Evolutionary conservation across 805 yeast species (phyloP).

Genomic region (Phaffomyces thermotolerans): DNA sequence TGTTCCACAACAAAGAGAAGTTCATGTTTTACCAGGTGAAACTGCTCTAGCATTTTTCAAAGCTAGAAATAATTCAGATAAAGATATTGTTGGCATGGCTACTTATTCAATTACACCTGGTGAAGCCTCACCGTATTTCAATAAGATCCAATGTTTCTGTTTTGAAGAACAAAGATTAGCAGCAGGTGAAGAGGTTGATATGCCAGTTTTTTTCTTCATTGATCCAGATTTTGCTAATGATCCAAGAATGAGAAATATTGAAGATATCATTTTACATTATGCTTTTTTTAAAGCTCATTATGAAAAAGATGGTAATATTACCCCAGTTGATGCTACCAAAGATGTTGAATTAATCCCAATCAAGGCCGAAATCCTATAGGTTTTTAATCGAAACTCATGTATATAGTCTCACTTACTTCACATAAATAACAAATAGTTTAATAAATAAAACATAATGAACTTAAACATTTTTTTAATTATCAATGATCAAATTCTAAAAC

Average conservation of each 20-base stretch:
- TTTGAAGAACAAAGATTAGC: slow-evolving; percentile 91
- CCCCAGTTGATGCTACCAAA: slow-evolving; percentile 22
- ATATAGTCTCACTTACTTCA: no score
- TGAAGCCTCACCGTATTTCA: slow-evolving; percentile 92
- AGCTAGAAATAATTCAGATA: slow-evolving; percentile 78
- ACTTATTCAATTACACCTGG: slow-evolving; percentile 96
- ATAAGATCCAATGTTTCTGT: slow-evolving; percentile 96
- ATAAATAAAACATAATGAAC: not conserved
- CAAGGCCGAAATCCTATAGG: slow-evolving; percentile 9
- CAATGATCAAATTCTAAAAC: not conserved
- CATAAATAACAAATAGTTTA: not conserved
- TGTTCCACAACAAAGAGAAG: slow-evolving; percentile 90
- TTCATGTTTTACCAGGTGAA: slow-evolving; percentile 90
- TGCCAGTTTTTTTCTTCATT: slow-evolving; percentile 96
- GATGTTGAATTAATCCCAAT: slow-evolving; percentile 20
- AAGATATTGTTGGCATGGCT: slow-evolving; percentile 97
- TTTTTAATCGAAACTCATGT: no score
- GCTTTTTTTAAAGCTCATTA: slow-evolving; percentile 71
- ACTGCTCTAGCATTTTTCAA: slow-evolving; percentile 94
- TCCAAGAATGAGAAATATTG: slow-evolving; percentile 85
- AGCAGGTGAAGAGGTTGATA: slow-evolving; percentile 97
- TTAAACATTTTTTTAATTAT: not conserved
- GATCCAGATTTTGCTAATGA: slow-evolving; percentile 94
- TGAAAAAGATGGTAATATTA: slow-evolving; percentile 31
- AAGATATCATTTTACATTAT: slow-evolving; percentile 85